Evolutionary conservation across 2,329 filamentous ascomycete species (phyloP), one percentile per base, ranked within the genome.

Genomic region (Botrytis paeoniae): DNA sequence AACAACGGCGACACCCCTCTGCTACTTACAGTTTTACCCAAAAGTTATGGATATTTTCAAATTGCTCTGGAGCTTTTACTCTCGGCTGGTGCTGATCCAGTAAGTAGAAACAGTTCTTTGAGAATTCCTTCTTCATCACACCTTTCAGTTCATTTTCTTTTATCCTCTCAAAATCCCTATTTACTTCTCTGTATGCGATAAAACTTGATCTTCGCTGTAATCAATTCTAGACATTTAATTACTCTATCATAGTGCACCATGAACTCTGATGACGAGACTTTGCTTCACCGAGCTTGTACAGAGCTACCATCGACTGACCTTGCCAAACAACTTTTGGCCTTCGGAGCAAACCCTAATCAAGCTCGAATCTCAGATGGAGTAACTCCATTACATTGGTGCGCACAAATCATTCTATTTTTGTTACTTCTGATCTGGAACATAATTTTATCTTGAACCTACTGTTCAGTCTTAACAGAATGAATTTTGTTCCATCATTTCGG

Each of bases 1-100:
- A 57, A 22, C 16, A 18, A 68, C 4, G 74, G 73, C 25, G 59
- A 74, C 22, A 77, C 75, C 2, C 71, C 72, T 29, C 73, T 83
- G 0, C 43, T 70, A n/a, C 39, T 73, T 32, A 32, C 71, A 61
- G n/a, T 45, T 8, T 10, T 12, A n/a, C 1, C 32, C 25, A 35
- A 8, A 4, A 32, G 5, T 6, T 8, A 16, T 62, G 1, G 37
- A 29, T 37, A 7, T 61, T n/a, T 2, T 41, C 12, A n/a, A 29
- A 18, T 25, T 32, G 9, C 37, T 20, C 20, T 54, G 10, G 43
- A 72, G 22, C 35, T 60, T 16, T 57, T 75, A 5, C 25, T 75
- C 51, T 59, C 59, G 20, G 65, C 64, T 62, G 72, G 75, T 54
- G 61, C 70, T 25, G 22, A 72, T 60, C 61, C 51, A 14, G 61